phyloP scores from a whole-genome alignment of 106 monocot species.

The Phalaenopsis equestris region DNA sequence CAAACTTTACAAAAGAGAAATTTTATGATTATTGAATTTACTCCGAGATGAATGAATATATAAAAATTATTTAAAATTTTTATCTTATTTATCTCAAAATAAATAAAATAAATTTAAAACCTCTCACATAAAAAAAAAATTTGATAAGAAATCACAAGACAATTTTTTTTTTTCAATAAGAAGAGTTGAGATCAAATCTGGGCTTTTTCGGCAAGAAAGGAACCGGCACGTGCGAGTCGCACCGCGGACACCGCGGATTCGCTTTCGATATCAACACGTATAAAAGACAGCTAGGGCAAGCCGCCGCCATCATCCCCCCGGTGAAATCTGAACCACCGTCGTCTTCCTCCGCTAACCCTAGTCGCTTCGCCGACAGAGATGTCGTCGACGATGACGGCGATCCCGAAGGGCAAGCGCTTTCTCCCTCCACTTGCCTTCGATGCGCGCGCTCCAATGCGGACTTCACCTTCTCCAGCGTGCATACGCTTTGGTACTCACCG shows the following conservation, averaged over 20 bases:
- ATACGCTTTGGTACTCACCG: constrained; percentile 51
- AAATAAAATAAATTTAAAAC: no score
- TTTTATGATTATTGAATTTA: no score
- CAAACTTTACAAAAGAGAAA: no score
- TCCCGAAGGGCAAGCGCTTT: not conserved
- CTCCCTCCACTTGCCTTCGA: not conserved
- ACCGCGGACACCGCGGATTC: constrained; percentile 58
- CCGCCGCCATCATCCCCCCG: constrained; percentile 51
- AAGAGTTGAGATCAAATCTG: constrained; percentile 37
- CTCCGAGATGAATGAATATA: no score
- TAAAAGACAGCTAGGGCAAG: constrained; percentile 69
- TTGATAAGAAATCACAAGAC: no score
- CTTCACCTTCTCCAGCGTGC: constrained; percentile 13
- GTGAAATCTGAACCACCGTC: constrained; percentile 20
- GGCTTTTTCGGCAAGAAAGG: constrained; percentile 30
- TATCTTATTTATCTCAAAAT: no score
- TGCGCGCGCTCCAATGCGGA: constrained; percentile 7
- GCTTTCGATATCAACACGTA: constrained; percentile 67
- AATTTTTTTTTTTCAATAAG: not conserved
- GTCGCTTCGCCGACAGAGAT: constrained; percentile 20
- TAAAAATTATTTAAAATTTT: no score
- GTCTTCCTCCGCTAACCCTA: constrained; percentile 2
- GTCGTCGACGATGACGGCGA: constrained; percentile 5
- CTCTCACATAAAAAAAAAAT: no score
- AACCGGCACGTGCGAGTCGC: constrained; percentile 29